These are phyloP conservation scores for Elsinoe perseae DNA, from an alignment of 2,329 filamentous ascomycete genomes.

Conservation along the genomic window DNA sequence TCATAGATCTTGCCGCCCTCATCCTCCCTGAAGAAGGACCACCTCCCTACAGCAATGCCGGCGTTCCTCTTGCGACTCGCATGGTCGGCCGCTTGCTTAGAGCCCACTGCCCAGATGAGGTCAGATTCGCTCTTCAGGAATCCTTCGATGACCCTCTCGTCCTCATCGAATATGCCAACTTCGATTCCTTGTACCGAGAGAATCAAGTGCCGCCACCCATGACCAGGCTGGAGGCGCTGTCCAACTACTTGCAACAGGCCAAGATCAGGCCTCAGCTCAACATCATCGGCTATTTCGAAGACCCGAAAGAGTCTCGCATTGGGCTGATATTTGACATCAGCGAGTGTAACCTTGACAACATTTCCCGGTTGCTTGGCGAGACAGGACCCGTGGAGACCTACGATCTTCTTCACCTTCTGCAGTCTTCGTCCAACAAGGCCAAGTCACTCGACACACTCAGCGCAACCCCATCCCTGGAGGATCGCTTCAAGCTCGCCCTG, in stretches of 20 bases:
- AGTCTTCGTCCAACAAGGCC: constrained; percentile 39
- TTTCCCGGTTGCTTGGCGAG: constrained; percentile 5
- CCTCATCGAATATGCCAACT: constrained; percentile 61
- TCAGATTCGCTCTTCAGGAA: constrained; percentile 28
- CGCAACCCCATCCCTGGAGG: constrained; percentile 58
- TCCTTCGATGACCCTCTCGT: constrained; percentile 31
- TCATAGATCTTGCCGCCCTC: constrained; percentile 37
- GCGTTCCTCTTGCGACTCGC: constrained; percentile 37
- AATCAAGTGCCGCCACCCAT: constrained; percentile 42
- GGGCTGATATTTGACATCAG: constrained; percentile 71
- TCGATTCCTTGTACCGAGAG: constrained; percentile 40
- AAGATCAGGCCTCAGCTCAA: constrained; percentile 42
- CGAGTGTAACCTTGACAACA: constrained; percentile 38
- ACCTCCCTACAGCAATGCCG: constrained; percentile 42
- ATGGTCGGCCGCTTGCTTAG: constrained; percentile 37
- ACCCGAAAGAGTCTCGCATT: constrained; percentile 59
- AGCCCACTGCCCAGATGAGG: constrained; percentile 23
- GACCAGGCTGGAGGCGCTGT: constrained; percentile 38
- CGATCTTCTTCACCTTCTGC: constrained; percentile 42
- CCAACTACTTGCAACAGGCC: constrained; percentile 18
- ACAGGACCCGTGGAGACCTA: constrained; percentile 33
- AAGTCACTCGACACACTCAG: constrained; percentile 34
- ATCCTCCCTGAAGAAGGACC: constrained; percentile 40
- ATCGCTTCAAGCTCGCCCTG: constrained; percentile 66
- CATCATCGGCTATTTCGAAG: constrained; percentile 65